Percentiles rank a stretch among this genome's conserved stretches.
Evolutionary conservation across 495 filamentous ascomycete species (phyloP).

Genomic region (Astrothelium subdiscretum): DNA sequence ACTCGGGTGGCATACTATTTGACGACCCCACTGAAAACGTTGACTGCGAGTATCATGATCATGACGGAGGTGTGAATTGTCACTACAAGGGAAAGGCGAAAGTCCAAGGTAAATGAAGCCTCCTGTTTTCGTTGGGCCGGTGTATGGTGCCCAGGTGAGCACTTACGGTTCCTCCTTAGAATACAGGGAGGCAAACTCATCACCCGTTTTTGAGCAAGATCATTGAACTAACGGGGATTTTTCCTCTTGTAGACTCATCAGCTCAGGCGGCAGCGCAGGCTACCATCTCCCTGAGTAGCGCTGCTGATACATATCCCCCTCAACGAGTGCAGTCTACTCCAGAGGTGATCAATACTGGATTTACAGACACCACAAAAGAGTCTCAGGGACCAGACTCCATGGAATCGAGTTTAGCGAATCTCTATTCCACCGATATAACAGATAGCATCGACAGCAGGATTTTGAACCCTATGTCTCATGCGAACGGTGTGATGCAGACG

Average conservation of each 20-base stretch:
- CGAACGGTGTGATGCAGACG: neutral
- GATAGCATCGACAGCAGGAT: neutral
- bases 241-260: neutral
- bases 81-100: constrained; percentile 21
- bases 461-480: neutral
- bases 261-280: neutral
- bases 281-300: neutral
- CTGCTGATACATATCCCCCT: neutral
- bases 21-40: constrained; percentile 36
- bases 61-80: constrained; percentile 28
- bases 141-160: neutral
- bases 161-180: neutral
- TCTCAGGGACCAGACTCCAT: neutral
- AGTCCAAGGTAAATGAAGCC: constrained; percentile 21
- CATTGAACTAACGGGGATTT: neutral
- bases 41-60: constrained; percentile 36
- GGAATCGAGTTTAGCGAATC: neutral
- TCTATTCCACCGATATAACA: neutral
- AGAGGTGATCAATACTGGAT: neutral
- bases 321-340: neutral
- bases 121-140: neutral
- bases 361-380: neutral
- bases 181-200: neutral
- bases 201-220: neutral
- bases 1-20: constrained; percentile 33